Base-by-base conservation (phyloP, 202 grass and related monocot genomes). In the Dendrocalamus latiflorus region DNA sequence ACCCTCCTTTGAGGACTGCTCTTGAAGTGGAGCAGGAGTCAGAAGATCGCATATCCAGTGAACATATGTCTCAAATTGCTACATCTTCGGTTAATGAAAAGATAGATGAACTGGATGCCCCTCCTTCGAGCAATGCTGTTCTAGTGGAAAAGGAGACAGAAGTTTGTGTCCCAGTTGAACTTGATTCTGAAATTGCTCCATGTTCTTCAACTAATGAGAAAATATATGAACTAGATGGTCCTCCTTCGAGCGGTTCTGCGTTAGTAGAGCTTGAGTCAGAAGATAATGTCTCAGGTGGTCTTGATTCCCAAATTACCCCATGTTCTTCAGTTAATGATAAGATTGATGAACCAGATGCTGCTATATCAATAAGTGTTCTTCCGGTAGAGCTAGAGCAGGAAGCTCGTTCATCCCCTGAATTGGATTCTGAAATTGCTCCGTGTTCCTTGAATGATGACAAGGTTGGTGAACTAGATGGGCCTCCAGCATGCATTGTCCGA, bases 1-100 rank as follows among this genome's bases (percentile, higher is more conserved):
- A 0, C 21, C 41, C 63, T 91, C 84, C 80, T 84, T 83, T 22
- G 22, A 91, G 64, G 60, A 86, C 48, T 67, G 51, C 39, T 81
- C 68, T 76, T 68, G 56, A 8, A 79, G 60, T 41, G 16, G 39
- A 84, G 66, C 60, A 68, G 41, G 68, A 78, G 9, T 73, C 59
- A 51, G 80, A 84, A 84, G 64, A 55, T 67, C 47, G 5, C 36
- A 43, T 48, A 34, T 75, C 69, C 26, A 24, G 21, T 45, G 61
- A 84, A 73, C 75, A 43, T 79, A 42, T 75, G 56, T 86, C 83
- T 68, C 79, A 68, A 61, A 78, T 47, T 17, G 45, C 6, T 78
- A 38, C 14, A 74, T 79, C 25, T 79, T 75, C 6, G 30, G 68
- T 79, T 75, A 26, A 50, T 79, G 79, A 83, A 44, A 79, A 83